Evolutionary conservation across 306 rosid genomes (phyloP).

Genomic region (Pueraria montana): DNA sequence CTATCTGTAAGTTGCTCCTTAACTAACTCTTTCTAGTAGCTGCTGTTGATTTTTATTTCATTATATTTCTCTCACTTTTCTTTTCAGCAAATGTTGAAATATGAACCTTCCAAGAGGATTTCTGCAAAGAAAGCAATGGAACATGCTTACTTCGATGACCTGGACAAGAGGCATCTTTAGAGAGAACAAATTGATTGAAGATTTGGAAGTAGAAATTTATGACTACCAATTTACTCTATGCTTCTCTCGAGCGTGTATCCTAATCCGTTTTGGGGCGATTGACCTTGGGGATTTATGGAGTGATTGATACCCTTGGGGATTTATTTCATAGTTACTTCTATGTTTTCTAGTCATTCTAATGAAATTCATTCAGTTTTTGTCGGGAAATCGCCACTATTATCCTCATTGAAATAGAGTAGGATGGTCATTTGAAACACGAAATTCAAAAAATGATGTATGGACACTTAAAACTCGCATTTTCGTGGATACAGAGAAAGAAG

Average conservation of each 20-base stretch:
- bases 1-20: slow-evolving; percentile 58
- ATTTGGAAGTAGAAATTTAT: slow-evolving; percentile 25
- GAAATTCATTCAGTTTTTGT: not conserved
- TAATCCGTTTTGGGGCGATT: slow-evolving; percentile 7
- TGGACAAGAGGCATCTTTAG: slow-evolving; percentile 51
- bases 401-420: no score
- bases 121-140: slow-evolving; percentile 98
- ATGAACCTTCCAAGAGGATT: slow-evolving; percentile 75
- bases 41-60: not conserved
- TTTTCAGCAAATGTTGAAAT: slow-evolving; percentile 85
- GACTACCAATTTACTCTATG: slow-evolving; percentile 20
- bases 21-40: not conserved
- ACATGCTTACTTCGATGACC: slow-evolving; percentile 74
- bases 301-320: not conserved
- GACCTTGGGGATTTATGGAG: not conserved
- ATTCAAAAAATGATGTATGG: no score
- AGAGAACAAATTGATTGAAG: not conserved
- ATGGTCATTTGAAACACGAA: no score
- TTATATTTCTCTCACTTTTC: not conserved
- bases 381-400: no score
- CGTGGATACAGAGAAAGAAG: no score
- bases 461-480: no score
- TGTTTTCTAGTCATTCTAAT: not conserved
- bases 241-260: slow-evolving; percentile 52
- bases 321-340: not conserved